Base-by-base conservation (phyloP, 2,329 filamentous ascomycete species). In the Curvularia hawaiiensis region DNA sequence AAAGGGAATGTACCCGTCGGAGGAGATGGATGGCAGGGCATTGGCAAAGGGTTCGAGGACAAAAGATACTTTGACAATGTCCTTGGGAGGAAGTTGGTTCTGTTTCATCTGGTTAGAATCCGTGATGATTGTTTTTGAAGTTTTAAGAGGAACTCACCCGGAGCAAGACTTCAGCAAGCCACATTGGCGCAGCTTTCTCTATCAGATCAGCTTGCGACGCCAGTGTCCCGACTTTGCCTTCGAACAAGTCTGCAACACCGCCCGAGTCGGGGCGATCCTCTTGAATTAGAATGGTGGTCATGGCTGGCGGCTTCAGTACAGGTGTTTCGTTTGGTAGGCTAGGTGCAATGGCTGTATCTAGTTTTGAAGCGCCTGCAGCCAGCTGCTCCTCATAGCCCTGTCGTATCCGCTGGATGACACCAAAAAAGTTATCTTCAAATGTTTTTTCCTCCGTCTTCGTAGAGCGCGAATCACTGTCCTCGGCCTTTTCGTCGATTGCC, bases 51-150 rank as follows among this genome's bases (percentile, higher is more conserved):
- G 93, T 66, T 95, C 87, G 24, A 99, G 82, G 16, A 97, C 85
- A 71, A 99, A 99, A 3, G 91, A 93, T n/a, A 98, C 88, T 82
- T 99, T 99, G 66, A 94, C 86, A 1, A 93, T 88, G n/a, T 98
- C 95, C 79, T 98, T 98, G 58, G 83, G 78, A 0, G 92, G 91
- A 9, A 91, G 86, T 72, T 86, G 84, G 73, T 97, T 97, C 81
- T 92, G 73, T 18, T 38, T 38, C 6, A 22, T n/a, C 4, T 40
- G 33, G n/a, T 9, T 30, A 41, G 24, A 31, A 26, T 40, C 9
- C 7, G 14, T 4, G 12, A 12, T 18, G 16, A 9, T 1, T n/a
- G 3, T 18, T 8, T 5, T 4, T 5, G 5, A 9, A 18, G 11
- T 11, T 8, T 3, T 8, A 47, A 2, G 30, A 14, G 47, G 5